Conservation (phyloP, 2,329 filamentous ascomycete species). For the Dryadomyces quercivorus region DNA sequence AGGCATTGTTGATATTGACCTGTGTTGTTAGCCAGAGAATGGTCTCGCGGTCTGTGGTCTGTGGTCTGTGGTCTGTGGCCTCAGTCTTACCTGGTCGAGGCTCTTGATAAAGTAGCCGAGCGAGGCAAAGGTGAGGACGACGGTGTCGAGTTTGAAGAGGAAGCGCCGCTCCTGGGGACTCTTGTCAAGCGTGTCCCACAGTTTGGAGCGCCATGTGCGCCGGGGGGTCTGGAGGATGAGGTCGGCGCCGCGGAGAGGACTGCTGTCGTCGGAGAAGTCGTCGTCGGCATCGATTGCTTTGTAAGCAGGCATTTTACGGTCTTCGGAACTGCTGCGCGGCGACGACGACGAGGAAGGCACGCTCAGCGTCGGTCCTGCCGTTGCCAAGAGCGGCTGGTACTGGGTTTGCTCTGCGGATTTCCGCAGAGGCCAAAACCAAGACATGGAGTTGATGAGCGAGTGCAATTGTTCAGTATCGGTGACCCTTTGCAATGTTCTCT, state of each 20-base stretch:
- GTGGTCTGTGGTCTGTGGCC: no score
- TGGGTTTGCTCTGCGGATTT: background rate
- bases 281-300: background rate
- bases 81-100: conserved; percentile 23
- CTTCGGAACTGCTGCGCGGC: background rate
- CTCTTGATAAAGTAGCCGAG: conserved; percentile 32
- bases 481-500: no score
- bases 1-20: conserved; percentile 26
- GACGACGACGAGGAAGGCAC: background rate
- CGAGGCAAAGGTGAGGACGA: conserved; percentile 24
- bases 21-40: no score
- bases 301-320: background rate
- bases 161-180: conserved; percentile 20
- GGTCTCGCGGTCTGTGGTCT: no score
- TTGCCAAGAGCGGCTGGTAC: conserved; percentile 1
- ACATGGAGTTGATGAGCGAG: no score
- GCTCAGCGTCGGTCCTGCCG: background rate
- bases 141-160: conserved; percentile 21
- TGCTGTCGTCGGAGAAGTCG: background rate
- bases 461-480: no score
- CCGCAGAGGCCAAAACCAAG: background rate
- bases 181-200: conserved; percentile 35
- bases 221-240: conserved; percentile 5
- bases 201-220: conserved; percentile 30
- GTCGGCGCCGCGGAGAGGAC: background rate